Base-by-base conservation (phyloP, 495 filamentous ascomycete genomes). In the Margaritispora aquatica region DNA sequence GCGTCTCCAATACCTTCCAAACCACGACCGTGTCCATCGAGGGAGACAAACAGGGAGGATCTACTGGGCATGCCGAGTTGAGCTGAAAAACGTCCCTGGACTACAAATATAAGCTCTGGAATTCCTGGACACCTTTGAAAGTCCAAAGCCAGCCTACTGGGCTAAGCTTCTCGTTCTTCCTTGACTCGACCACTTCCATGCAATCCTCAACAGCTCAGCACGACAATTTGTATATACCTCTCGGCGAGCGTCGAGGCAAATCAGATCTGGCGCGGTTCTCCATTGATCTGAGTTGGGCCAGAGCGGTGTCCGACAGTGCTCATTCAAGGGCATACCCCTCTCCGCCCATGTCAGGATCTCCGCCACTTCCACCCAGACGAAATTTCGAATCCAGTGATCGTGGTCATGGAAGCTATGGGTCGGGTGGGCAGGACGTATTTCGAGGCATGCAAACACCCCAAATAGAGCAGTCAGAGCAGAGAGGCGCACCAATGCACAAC, bases 261-360 rank as follows among this genome's bases (percentile, higher is more conserved):
- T 75, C 76, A 69, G 83, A 86, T 72, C 80, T 84, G 70, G 81
- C 85, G 70, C 80, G 80, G 74, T 82, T 85, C 68, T 75, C 81
- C 73, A 83, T 89, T 69, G 86, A 88, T 77, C 78, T 85, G 73
- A 78, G 80, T 71, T 81, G 84, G 79, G 77, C 81, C 71, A 74
- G 78, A 77, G 77, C 78, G 83, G 85, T 83, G 80, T 82, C 80
- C 72, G 84, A 79, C 76, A 79, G 78, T 78, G 75, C 76, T 82
- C 80, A 74, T 68, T 77, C 70, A 65, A 77, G 80, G 82, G 84
- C 84, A 72, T 82, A 87, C 73, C 82, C 83, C 75, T 87, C 85
- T 79, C 86, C 86, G 81, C 85, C 86, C 81, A 92, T 92, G 88
- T 90, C 88, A 82, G 84, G 85, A 72, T 87, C 86, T 76, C 84